Evolutionary conservation across 768 basidiomycete species (phyloP).

Genomic region (Cystobasidium ongulense): DNA sequence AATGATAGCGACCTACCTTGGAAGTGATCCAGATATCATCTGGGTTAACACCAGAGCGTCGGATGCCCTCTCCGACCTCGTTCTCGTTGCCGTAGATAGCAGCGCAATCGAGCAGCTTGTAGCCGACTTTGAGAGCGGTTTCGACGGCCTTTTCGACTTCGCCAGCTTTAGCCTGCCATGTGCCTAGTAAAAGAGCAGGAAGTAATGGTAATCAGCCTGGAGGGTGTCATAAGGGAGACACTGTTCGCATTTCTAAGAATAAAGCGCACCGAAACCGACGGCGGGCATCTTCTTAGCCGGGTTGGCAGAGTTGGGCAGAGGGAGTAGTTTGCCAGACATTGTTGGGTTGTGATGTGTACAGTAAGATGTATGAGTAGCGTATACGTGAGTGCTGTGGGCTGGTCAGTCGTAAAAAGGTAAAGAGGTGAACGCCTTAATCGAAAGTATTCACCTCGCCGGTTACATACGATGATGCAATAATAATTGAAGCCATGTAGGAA

Average conservation of each 20-base stretch:
- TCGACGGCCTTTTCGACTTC: slow-evolving; percentile 24
- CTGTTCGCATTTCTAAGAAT: neutral
- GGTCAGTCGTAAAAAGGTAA: too few species aligned
- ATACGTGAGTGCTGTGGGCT: too few species aligned
- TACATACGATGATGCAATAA: too few species aligned
- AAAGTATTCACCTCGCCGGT: too few species aligned
- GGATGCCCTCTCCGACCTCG: slow-evolving; percentile 30
- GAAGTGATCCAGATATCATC: slow-evolving; percentile 34
- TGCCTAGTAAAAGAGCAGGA: slow-evolving; percentile 11
- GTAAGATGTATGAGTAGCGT: too few species aligned
- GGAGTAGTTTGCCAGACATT: neutral
- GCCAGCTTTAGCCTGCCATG: slow-evolving; percentile 28
- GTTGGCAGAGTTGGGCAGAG: slow-evolving; percentile 4
- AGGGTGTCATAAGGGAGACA: neutral
- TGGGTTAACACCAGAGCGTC: slow-evolving; percentile 16
- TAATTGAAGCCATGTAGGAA: too few species aligned
- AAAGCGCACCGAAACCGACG: neutral
- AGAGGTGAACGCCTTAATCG: too few species aligned
- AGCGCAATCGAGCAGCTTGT: slow-evolving; percentile 28
- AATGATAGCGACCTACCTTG: slow-evolving; percentile 5
- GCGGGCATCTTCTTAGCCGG: slow-evolving; percentile 2
- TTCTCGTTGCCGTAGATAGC: slow-evolving; percentile 33
- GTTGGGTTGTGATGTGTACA: neutral
- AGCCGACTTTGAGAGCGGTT: slow-evolving; percentile 22
- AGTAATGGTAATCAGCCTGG: neutral